These are phyloP conservation scores for Cyathus striatus DNA, from an alignment of 768 basidiomycete species.

Conservation along the genomic window DNA sequence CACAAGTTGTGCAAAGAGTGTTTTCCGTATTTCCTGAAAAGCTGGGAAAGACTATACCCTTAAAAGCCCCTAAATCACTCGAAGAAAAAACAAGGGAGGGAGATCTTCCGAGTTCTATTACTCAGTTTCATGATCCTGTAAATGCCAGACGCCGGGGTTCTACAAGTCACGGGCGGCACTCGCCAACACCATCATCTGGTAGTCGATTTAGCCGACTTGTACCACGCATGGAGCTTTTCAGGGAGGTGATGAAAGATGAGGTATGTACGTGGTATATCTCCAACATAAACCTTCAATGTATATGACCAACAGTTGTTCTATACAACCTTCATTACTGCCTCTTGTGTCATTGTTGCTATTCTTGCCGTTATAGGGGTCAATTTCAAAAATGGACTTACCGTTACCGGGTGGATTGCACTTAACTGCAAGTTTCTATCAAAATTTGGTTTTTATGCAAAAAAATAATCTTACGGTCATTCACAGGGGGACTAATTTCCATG, in stretches of 20 bases:
- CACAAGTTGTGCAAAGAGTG: background rate
- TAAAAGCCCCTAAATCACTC: too few species aligned
- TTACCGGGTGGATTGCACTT: constrained; percentile 46
- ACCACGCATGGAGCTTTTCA: constrained; percentile 49
- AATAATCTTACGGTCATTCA: constrained; percentile 7
- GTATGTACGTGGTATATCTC: constrained; percentile 23
- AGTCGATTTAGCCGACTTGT: constrained; percentile 44
- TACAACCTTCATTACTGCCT: constrained; percentile 46
- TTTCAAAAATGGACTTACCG: constrained; percentile 36
- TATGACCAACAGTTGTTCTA: constrained; percentile 38
- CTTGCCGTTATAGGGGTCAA: constrained; percentile 47
- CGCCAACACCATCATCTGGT: constrained; percentile 22
- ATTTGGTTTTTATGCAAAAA: constrained; percentile 1
- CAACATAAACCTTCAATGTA: background rate
- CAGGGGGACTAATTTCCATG: constrained; percentile 53
- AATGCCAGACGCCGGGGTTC: constrained; percentile 1
- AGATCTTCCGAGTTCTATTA: too few species aligned
- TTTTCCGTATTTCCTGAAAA: too few species aligned
- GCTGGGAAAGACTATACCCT: too few species aligned
- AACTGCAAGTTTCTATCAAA: constrained; percentile 38
- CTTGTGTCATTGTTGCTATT: constrained; percentile 42
- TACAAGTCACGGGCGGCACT: constrained; percentile 11
- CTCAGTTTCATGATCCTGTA: constrained; percentile 2
- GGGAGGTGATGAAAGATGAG: constrained; percentile 57
- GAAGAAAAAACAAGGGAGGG: too few species aligned